Evolutionary conservation across 345 rosid genomes (phyloP), one percentile per base, ranked within the genome.

Genomic region (Aurinia saxatilis): DNA sequence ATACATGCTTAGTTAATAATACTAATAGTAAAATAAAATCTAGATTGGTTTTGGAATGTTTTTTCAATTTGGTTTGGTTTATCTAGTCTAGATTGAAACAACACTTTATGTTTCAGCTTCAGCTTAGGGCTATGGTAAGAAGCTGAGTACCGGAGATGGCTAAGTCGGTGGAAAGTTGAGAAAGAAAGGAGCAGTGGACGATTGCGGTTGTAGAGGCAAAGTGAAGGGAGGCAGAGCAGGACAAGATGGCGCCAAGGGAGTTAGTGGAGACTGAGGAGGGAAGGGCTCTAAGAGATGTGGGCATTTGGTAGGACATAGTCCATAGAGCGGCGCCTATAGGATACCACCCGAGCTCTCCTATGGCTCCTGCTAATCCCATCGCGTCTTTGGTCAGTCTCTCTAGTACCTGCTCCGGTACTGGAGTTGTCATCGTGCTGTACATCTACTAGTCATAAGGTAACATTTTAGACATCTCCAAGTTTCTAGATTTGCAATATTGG

Each of bases 331-430:
- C 81, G 7, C 81, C 79, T 18, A 86, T 68, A 60, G 84, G 72
- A 41, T 84, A 82, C 91, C 93, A 88, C 1, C 90, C 93, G 8
- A 75, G 54, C 64, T 82, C 88, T 34, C 93, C 87, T 0, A 89
- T 78, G 8, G 81, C 87, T 18, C 93, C 91, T 1, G 82, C 74
- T 1, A 61, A 56, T 55, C 86, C 93, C 77, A 86, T 51, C 8
- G 84, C 68, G 3, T 73, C 76, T 58, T 59, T 66, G 1, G 58
- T 73, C 5, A 73, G 68, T 46, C 67, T 72, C 19, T 72, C 76
- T 0, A 72, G 23, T n/a, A 65, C 71, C 38, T 66, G 63, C 57
- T 66, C 84, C 1, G 68, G 68, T 17, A 68, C 53, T 2, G 62
- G 23, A 31, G 53, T 68, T 8, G 87, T 84, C 37, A 78, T 72